Conservation (phyloP, 2,329 filamentous ascomycete species). For the Penicillium sp. region DNA sequence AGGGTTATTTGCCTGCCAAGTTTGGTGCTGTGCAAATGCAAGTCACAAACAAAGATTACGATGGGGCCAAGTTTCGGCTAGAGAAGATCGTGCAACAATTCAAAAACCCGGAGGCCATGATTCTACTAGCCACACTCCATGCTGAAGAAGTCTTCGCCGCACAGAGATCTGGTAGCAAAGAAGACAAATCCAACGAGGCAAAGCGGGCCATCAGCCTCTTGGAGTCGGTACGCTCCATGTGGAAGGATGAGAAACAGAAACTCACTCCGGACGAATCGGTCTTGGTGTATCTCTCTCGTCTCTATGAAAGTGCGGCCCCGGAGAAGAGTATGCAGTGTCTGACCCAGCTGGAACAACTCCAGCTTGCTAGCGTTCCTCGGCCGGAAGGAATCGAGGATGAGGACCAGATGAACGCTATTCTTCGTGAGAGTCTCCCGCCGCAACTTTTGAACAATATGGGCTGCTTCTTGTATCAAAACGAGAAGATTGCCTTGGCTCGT, state of each 20-base stretch:
- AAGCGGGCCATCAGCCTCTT: slow-evolving; percentile 84
- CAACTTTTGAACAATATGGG: slow-evolving; percentile 96
- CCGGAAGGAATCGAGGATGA: slow-evolving; percentile 61
- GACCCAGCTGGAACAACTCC: slow-evolving; percentile 85
- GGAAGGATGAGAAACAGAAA: slow-evolving; percentile 91
- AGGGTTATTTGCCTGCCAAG: slow-evolving; percentile 88
- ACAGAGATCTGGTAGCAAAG: slow-evolving; percentile 73
- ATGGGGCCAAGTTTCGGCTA: slow-evolving; percentile 86
- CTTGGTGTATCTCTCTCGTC: slow-evolving; percentile 81
- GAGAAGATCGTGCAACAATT: slow-evolving; percentile 91
- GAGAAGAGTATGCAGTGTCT: slow-evolving; percentile 92
- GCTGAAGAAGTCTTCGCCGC: slow-evolving; percentile 89
- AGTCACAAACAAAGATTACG: slow-evolving; percentile 76
- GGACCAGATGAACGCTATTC: slow-evolving; percentile 53
- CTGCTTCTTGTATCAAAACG: slow-evolving; percentile 87
- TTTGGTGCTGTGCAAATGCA: slow-evolving; percentile 90
- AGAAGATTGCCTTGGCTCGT: slow-evolving; percentile 74
- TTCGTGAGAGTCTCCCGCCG: slow-evolving; percentile 78
- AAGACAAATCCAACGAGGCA: slow-evolving; percentile 80
- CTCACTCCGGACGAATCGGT: slow-evolving; percentile 79
- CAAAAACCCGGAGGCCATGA: slow-evolving; percentile 83
- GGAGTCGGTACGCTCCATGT: slow-evolving; percentile 78
- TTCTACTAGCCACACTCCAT: slow-evolving; percentile 83
- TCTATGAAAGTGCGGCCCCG: slow-evolving; percentile 81
- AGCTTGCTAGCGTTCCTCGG: slow-evolving; percentile 71